Evolutionary conservation across 805 yeast genomes (phyloP).

Genomic region (Yamadazyma sp.): DNA sequence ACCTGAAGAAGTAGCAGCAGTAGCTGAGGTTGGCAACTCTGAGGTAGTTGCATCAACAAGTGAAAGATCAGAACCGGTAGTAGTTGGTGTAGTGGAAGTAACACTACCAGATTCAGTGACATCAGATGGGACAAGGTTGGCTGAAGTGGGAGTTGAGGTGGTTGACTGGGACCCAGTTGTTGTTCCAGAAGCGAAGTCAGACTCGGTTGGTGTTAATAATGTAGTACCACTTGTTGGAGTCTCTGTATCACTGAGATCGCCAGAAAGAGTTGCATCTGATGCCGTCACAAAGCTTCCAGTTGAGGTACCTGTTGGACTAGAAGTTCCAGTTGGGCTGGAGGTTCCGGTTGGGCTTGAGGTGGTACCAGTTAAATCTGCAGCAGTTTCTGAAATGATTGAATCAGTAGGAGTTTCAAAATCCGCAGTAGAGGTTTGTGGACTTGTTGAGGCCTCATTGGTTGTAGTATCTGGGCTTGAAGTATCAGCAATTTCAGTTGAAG

Average conservation of each 20-base stretch:
- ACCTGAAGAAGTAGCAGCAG: conserved; percentile 3
- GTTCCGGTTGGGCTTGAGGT: background rate
- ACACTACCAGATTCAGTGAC: conserved; percentile 2
- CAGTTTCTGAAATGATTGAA: background rate
- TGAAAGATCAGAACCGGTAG: no score
- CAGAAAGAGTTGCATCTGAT: conserved; percentile 1
- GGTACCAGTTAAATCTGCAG: conserved; percentile 1
- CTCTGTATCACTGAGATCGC: conserved; percentile 1
- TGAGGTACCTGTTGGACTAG: conserved; percentile 1
- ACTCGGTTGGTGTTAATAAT: no score
- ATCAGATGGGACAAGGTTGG: no score
- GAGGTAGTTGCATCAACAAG: background rate
- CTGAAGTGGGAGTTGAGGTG: no score
- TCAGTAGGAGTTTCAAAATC: conserved; percentile 1
- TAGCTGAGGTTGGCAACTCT: conserved; percentile 1
- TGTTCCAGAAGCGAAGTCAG: no score
- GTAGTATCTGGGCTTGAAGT: background rate
- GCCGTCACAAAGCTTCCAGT: conserved; percentile 3
- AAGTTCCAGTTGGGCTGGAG: background rate
- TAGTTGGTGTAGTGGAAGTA: background rate
- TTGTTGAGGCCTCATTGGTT: background rate
- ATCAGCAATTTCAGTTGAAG: conserved; percentile 1
- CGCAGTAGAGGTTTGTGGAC: no score
- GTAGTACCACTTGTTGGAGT: conserved; percentile 1
- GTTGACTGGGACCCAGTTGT: no score